phyloP scores from a whole-genome alignment of 371 early-diverging fungal genomes.

The Mucor irregularis region DNA sequence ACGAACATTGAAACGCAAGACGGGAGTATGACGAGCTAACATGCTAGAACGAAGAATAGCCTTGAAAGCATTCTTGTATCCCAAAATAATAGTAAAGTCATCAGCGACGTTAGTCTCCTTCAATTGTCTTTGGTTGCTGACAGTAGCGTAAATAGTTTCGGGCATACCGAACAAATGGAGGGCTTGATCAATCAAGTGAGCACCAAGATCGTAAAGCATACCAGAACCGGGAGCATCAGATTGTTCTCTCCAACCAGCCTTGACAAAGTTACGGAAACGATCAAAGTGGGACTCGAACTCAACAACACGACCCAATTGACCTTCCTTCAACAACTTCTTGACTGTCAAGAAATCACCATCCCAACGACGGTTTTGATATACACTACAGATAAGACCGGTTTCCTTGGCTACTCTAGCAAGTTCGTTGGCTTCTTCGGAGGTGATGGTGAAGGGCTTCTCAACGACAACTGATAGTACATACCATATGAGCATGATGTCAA shows the following conservation, averaged over 20 bases:
- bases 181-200: slow-evolving; percentile 80
- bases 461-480: slow-evolving; percentile 61
- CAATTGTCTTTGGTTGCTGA: slow-evolving; percentile 72
- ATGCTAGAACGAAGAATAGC: slow-evolving; percentile 70
- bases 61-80: slow-evolving; percentile 59
- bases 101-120: slow-evolving; percentile 57
- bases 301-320: slow-evolving; percentile 66
- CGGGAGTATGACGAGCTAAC: slow-evolving; percentile 67
- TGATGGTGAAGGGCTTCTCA: slow-evolving; percentile 79
- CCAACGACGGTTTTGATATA: slow-evolving; percentile 82
- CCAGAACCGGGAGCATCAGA: slow-evolving; percentile 66
- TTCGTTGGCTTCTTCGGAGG: slow-evolving; percentile 59
- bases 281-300: slow-evolving; percentile 78
- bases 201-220: slow-evolving; percentile 75
- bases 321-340: slow-evolving; percentile 54
- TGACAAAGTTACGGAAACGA: slow-evolving; percentile 69
- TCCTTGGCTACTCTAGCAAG: slow-evolving; percentile 58
- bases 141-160: slow-evolving; percentile 57
- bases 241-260: slow-evolving; percentile 77
- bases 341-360: slow-evolving; percentile 83
- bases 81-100: slow-evolving; percentile 65
- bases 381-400: slow-evolving; percentile 61
- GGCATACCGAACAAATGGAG: slow-evolving; percentile 73
- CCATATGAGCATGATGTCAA: too few species aligned
- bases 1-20: slow-evolving; percentile 66